A percentile compares a stretch with the other conserved stretches of the same genome.
Conservation (phyloP, 176 grass and related monocot genomes). For the Rhynchospora breviuscula region DNA sequence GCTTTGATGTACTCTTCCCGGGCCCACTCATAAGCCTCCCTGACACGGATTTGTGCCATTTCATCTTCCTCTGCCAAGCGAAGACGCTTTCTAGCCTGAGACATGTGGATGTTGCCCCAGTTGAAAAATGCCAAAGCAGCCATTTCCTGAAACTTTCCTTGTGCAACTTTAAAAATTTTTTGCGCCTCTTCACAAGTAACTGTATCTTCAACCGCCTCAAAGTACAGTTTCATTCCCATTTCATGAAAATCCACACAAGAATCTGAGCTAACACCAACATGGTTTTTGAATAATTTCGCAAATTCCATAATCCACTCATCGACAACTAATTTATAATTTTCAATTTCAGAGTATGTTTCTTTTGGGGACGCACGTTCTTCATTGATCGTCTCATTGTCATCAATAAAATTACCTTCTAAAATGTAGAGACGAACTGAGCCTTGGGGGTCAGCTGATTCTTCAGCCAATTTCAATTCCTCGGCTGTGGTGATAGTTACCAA, state of each 20-base stretch:
- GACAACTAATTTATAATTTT: conserved; percentile 21
- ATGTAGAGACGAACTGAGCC: conserved; percentile 60
- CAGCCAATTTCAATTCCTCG: conserved; percentile 70
- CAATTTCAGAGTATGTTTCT: conserved; percentile 27
- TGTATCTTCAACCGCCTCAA: conserved; percentile 86
- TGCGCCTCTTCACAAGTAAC: conserved; percentile 82
- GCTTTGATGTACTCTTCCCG: conserved; percentile 62
- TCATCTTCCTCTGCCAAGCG: conserved; percentile 49
- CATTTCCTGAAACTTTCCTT: conserved; percentile 88
- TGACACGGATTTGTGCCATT: conserved; percentile 40
- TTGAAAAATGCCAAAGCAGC: conserved; percentile 71
- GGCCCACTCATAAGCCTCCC: conserved; percentile 65
- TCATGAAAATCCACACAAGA: conserved; percentile 66
- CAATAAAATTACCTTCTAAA: conserved; percentile 64
- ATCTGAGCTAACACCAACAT: conserved; percentile 62
- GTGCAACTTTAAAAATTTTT: conserved; percentile 60
- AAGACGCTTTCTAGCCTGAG: conserved; percentile 63
- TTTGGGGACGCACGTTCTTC: conserved; percentile 31
- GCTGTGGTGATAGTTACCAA: conserved; percentile 81
- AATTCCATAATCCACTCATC: conserved; percentile 89
- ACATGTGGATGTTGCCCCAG: conserved; percentile 85
- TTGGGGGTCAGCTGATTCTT: conserved; percentile 46
- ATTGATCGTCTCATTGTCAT: conserved; percentile 32
- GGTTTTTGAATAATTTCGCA: conserved; percentile 67
- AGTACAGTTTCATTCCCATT: conserved; percentile 58